phyloP scores from a whole-genome alignment of 164 flowering plant species.

The Magnolia changhungtana region DNA sequence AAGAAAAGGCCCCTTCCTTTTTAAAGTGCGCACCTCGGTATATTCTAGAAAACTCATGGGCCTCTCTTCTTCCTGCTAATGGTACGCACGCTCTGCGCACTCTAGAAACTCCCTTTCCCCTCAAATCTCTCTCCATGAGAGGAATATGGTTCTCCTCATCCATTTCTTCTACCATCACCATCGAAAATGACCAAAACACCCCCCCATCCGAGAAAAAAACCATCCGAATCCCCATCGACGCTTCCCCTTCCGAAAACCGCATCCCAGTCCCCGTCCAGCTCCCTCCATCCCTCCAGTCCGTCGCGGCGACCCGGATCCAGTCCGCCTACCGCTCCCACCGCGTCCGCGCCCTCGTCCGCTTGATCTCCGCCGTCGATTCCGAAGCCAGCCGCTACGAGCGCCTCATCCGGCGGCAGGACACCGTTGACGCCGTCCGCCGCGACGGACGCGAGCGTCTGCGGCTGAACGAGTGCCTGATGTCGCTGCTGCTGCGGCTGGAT shows the following conservation, averaged over 20 bases:
- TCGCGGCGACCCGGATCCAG: conserved; percentile 69
- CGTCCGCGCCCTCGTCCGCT: conserved; percentile 41
- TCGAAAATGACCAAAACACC: conserved; percentile 30
- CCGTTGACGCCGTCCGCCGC: conserved; percentile 71
- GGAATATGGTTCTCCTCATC: neutral
- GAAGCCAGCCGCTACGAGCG: conserved; percentile 45
- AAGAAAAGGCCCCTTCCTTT: too few species aligned
- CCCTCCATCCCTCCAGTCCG: conserved; percentile 9
- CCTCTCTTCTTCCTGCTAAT: too few species aligned
- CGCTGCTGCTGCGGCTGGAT: conserved; percentile 63
- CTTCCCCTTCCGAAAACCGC: conserved; percentile 11
- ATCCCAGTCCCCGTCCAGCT: conserved; percentile 25
- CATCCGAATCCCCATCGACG: conserved; percentile 24
- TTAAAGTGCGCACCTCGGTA: too few species aligned
- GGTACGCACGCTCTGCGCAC: too few species aligned
- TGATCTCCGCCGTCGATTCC: conserved; percentile 48
- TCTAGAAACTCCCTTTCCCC: too few species aligned
- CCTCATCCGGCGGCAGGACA: conserved; percentile 72
- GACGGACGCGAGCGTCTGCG: conserved; percentile 49
- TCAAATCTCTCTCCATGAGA: too few species aligned
- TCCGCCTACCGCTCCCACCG: conserved; percentile 59
- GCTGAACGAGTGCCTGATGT: conserved; percentile 80
- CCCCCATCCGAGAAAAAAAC: conserved; percentile 19
- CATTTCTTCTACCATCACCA: neutral
- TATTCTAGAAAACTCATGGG: too few species aligned